phyloP scores from a whole-genome alignment of 2,329 filamentous ascomycete genomes.

The Monascus ruber region DNA sequence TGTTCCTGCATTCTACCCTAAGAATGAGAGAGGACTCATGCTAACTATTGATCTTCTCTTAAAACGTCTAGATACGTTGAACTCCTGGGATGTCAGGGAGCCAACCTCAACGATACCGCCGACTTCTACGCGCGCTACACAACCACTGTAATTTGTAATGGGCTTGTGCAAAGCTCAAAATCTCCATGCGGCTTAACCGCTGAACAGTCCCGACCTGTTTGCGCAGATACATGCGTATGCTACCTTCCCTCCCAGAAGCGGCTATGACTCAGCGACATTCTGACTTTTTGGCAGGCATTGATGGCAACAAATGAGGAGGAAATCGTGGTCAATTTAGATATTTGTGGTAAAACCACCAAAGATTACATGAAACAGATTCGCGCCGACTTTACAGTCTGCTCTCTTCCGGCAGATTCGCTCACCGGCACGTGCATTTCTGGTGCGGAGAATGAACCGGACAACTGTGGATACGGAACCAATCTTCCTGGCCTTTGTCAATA shows the following conservation, averaged over 20 bases:
- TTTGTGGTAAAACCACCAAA: slow-evolving; percentile 57
- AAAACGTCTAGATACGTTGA: slow-evolving; percentile 56
- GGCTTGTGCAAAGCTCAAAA: slow-evolving; percentile 83
- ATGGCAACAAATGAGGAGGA: slow-evolving; percentile 82
- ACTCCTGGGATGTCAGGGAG: slow-evolving; percentile 65
- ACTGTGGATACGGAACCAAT: slow-evolving; percentile 74
- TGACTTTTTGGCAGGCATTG: slow-evolving; percentile 46
- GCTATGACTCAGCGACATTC: too few relatives aligned
- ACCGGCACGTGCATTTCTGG: slow-evolving; percentile 64
- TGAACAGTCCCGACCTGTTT: slow-evolving; percentile 61
- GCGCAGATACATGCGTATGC: slow-evolving; percentile 72
- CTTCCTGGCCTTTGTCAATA: slow-evolving; percentile 71
- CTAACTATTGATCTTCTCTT: slow-evolving; percentile 14
- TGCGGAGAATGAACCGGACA: slow-evolving; percentile 65
- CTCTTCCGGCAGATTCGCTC: slow-evolving; percentile 68
- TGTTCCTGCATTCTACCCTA: neutral
- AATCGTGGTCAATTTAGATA: slow-evolving; percentile 59
- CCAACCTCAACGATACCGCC: slow-evolving; percentile 67
- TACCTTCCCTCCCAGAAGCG: too few relatives aligned
- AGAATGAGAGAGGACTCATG: neutral
- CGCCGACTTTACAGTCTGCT: slow-evolving; percentile 85
- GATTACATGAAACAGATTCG: slow-evolving; percentile 67
- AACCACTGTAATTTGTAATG: slow-evolving; percentile 82
- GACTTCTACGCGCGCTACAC: slow-evolving; percentile 88
- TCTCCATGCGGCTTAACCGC: slow-evolving; percentile 53